These are phyloP conservation scores for Buddleja alternifolia DNA, from an alignment of 257 asterid species.

Conservation along the genomic window DNA sequence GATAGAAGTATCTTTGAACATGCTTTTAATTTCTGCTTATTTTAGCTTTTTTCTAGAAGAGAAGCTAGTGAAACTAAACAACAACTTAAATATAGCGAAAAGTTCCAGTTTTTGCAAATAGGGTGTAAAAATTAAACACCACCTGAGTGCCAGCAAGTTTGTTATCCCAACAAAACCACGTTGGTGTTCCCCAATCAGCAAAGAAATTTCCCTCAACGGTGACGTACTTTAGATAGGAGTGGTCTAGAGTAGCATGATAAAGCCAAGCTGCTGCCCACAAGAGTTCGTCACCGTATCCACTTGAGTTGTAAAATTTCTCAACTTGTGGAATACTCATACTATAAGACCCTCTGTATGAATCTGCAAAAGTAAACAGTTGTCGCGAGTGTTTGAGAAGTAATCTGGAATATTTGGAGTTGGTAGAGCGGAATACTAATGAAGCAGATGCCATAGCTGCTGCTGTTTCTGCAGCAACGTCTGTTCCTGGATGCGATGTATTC, in stretches of 20 bases:
- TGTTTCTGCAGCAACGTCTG: constrained; percentile 80
- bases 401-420: constrained; percentile 43
- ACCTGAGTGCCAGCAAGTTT: constrained; percentile 71
- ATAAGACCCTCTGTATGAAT: constrained; percentile 55
- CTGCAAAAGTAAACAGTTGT: constrained; percentile 56
- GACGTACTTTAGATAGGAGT: constrained; percentile 42
- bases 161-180: constrained; percentile 73
- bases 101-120: too few relatives aligned
- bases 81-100: too few relatives aligned
- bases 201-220: constrained; percentile 42
- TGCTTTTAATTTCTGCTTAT: too few relatives aligned
- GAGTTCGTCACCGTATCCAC: constrained; percentile 71
- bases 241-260: constrained; percentile 58
- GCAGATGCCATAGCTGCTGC: constrained; percentile 82
- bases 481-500: constrained; percentile 57
- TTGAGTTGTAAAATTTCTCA: constrained; percentile 56
- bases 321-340: constrained; percentile 51
- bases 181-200: constrained; percentile 54
- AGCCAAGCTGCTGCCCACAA: constrained; percentile 86
- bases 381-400: constrained; percentile 55
- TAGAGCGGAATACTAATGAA: constrained; percentile 53
- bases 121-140: too few relatives aligned
- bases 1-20: too few relatives aligned
- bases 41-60: too few relatives aligned
- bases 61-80: too few relatives aligned